Evolutionary conservation across 2,329 filamentous ascomycete species (phyloP).

Genomic region (Aspergillus intermedius): DNA sequence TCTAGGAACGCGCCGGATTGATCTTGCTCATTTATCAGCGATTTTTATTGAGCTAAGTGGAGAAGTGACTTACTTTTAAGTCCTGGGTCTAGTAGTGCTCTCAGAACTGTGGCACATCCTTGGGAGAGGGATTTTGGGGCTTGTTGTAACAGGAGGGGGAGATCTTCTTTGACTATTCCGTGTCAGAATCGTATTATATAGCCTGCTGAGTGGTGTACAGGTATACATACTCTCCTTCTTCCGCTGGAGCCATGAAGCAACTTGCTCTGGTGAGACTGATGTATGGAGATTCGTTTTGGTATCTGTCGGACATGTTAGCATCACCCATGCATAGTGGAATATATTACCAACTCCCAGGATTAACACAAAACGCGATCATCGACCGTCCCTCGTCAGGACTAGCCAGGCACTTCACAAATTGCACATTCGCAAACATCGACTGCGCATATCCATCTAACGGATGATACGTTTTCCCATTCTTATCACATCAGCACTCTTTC

Average conservation of each 20-base stretch:
- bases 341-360: conserved; percentile 19
- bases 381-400: conserved; percentile 3
- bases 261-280: conserved; percentile 13
- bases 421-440: conserved; percentile 22
- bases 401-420: conserved; percentile 18
- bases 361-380: conserved; percentile 18
- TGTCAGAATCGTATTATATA: not conserved
- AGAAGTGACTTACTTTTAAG: conserved; percentile 14
- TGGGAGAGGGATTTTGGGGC: conserved; percentile 16
- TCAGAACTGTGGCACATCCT: conserved; percentile 15
- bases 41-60: not conserved
- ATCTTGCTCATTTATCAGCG: conserved; percentile 3
- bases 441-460: conserved; percentile 19
- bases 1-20: conserved; percentile 20
- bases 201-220: not conserved
- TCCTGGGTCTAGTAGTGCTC: conserved; percentile 19
- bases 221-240: conserved; percentile 16
- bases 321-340: not conserved
- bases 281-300: conserved; percentile 18
- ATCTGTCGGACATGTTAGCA: conserved; percentile 8
- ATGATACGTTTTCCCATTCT: conserved; percentile 21
- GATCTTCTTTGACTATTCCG: conserved; percentile 7
- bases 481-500: not conserved
- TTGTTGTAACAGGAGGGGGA: conserved; percentile 19
- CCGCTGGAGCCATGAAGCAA: conserved; percentile 17